Conservation (phyloP, 305 asterid species). For the Fraxinus angustifolia region DNA sequence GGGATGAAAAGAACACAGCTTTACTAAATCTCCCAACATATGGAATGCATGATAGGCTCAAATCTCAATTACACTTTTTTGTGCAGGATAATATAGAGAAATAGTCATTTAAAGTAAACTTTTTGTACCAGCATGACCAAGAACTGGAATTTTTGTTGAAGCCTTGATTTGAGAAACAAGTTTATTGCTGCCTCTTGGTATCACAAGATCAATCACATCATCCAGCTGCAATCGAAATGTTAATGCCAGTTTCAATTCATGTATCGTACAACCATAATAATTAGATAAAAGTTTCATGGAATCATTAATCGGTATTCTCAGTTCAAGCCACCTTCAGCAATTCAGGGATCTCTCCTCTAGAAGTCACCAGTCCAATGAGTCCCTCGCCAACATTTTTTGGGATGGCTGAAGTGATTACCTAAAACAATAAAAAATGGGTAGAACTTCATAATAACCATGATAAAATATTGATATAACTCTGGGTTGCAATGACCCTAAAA, state of each 20-base stretch:
- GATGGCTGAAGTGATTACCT: constrained; percentile 88
- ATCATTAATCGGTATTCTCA: constrained; percentile 9
- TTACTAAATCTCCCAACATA: constrained; percentile 2
- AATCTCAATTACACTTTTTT: background rate
- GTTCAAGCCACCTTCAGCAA: constrained; percentile 70
- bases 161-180: constrained; percentile 91
- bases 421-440: constrained; percentile 24
- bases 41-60: constrained; percentile 18
- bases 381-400: constrained; percentile 70
- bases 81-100: background rate
- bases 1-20: constrained; percentile 28
- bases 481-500: background rate
- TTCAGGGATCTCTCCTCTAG: constrained; percentile 95
- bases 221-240: constrained; percentile 57
- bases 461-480: background rate
- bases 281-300: background rate
- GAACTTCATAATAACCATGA: constrained; percentile 17
- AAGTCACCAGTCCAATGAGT: constrained; percentile 90
- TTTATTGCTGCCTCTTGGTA: constrained; percentile 98
- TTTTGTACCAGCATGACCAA: constrained; percentile 86
- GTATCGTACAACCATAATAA: constrained; percentile 4
- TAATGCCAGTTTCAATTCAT: constrained; percentile 28
- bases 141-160: constrained; percentile 95
- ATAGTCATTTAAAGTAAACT: background rate
- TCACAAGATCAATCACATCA: constrained; percentile 95